Conservation (phyloP, 805 yeast species). For the Komagataella populi region DNA sequence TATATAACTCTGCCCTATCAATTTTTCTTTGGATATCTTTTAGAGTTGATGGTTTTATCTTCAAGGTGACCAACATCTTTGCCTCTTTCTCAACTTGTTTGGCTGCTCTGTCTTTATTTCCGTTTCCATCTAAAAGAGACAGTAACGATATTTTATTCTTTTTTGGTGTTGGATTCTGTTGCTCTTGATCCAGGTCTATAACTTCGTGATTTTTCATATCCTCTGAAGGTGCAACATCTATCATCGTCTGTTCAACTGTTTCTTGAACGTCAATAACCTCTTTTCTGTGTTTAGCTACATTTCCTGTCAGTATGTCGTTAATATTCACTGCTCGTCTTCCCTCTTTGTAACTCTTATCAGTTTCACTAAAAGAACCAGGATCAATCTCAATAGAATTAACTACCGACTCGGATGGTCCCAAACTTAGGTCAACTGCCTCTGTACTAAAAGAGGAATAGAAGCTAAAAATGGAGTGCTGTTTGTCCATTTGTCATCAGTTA, state of each 20-base stretch:
- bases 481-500: neutral
- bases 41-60: neutral
- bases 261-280: neutral
- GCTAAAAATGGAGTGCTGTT: neutral
- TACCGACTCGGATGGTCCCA: neutral
- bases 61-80: neutral
- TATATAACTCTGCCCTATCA: neutral
- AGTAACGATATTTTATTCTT: neutral
- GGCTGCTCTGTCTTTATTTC: neutral
- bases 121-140: neutral
- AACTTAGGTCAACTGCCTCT: neutral
- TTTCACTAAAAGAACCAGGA: neutral
- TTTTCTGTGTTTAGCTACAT: neutral
- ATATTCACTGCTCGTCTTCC: neutral
- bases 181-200: neutral
- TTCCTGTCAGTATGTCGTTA: neutral
- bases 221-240: neutral
- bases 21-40: neutral
- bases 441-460: neutral
- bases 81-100: neutral
- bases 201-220: neutral
- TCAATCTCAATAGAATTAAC: neutral
- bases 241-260: neutral
- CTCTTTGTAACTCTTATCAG: neutral
- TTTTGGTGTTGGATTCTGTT: neutral